These are phyloP conservation scores for Linum lewisii DNA, from an alignment of 345 rosid species.

Conservation along the genomic window DNA sequence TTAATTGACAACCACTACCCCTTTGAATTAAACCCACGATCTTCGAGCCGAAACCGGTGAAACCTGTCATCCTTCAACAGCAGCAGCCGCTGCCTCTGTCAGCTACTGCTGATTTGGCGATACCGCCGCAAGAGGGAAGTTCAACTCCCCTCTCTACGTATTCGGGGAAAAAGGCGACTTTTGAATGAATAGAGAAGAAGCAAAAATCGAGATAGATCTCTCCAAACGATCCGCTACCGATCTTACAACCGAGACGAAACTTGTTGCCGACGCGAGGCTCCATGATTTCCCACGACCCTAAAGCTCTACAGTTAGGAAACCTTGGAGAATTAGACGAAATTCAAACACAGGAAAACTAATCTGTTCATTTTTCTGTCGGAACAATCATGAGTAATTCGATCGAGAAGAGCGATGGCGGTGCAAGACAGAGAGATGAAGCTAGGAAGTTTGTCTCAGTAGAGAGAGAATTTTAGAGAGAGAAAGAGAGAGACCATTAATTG, in stretches of 20 bases:
- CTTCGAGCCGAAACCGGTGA: no score
- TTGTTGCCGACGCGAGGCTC: constrained; percentile 83
- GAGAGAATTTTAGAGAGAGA: constrained; percentile 9
- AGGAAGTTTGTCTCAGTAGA: constrained; percentile 17
- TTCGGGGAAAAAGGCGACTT: not conserved
- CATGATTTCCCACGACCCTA: constrained; percentile 21
- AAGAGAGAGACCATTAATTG: constrained; percentile 8
- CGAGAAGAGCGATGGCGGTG: constrained; percentile 5
- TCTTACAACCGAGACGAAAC: constrained; percentile 90
- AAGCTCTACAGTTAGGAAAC: not conserved
- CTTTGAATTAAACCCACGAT: no score
- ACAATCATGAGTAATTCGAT: not conserved
- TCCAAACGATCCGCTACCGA: constrained; percentile 98
- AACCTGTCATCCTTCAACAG: no score
- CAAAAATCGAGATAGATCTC: constrained; percentile 87
- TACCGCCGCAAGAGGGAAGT: no score
- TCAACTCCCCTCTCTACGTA: no score
- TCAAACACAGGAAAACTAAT: not conserved
- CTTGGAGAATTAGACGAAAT: not conserved
- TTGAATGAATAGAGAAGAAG: not conserved
- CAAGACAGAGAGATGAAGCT: not conserved
- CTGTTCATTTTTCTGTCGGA: not conserved
- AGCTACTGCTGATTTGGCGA: no score
- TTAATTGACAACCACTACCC: no score
- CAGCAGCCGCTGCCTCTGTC: no score